Conservation (phyloP, 2,329 filamentous ascomycete genomes). For the Venturia aucupariae region DNA sequence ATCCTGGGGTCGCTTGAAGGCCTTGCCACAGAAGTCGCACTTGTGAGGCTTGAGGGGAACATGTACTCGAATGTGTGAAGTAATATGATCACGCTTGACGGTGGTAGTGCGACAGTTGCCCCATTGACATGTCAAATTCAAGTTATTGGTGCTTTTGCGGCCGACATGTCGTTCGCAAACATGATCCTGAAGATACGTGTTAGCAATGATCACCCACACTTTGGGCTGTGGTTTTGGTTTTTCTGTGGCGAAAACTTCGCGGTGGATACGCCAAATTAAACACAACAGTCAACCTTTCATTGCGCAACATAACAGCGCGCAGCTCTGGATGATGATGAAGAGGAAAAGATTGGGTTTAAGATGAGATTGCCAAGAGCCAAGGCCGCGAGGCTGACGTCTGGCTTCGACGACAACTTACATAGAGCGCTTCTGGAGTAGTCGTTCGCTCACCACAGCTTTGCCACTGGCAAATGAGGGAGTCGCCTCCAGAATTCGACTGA, state of each 20-base stretch:
- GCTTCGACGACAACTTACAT: conserved; percentile 37
- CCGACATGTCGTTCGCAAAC: conserved; percentile 98
- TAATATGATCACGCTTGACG: conserved; percentile 98
- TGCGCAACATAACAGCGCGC: background rate
- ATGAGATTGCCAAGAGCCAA: conserved; percentile 3
- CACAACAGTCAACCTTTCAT: no score
- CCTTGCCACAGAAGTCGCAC: conserved; percentile 97
- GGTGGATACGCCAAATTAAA: background rate
- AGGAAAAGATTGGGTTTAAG: background rate
- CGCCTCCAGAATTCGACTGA: conserved; percentile 22
- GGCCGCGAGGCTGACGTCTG: conserved; percentile 3
- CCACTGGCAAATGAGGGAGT: conserved; percentile 51
- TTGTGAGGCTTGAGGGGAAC: conserved; percentile 99
- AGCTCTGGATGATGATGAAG: background rate
- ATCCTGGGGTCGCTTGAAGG: conserved; percentile 98
- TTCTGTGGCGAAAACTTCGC: background rate
- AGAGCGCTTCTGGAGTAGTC: conserved; percentile 50
- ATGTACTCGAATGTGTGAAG: conserved; percentile 95
- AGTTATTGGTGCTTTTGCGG: conserved; percentile 97
- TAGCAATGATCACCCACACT: background rate
- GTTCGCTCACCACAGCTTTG: conserved; percentile 52
- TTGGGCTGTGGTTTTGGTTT: background rate
- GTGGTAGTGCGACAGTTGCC: conserved; percentile 92
- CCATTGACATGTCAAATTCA: conserved; percentile 96
- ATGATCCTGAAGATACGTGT: conserved; percentile 60